Percentiles rank a stretch among this genome's conserved stretches.
These are phyloP conservation scores for Penicillium longicatenatum DNA, from an alignment of 495 filamentous ascomycete genomes.

Conservation along the genomic window DNA sequence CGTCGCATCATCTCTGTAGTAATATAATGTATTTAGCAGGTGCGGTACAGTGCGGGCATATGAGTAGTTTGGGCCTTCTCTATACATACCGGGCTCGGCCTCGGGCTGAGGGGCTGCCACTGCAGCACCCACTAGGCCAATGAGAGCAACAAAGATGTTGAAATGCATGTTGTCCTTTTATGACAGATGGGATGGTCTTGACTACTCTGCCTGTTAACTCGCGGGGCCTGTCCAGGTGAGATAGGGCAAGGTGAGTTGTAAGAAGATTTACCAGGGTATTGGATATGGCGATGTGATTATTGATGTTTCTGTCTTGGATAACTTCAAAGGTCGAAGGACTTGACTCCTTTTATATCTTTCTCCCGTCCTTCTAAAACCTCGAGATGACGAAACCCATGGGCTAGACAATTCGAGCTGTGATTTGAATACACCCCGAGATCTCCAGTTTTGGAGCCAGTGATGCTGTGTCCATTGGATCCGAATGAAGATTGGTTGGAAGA, in stretches of 20 bases:
- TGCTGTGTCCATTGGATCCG: neutral
- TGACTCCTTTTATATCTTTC: neutral
- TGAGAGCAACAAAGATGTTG: neutral
- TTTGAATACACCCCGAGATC: neutral
- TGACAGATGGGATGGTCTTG: neutral
- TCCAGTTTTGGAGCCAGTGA: neutral
- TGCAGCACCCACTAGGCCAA: conserved; percentile 4
- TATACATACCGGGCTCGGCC: neutral
- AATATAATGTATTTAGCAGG: neutral
- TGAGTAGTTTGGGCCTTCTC: neutral
- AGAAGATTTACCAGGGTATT: neutral
- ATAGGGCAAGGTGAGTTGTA: neutral
- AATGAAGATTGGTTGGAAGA: neutral
- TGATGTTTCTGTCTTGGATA: neutral
- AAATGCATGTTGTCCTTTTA: neutral
- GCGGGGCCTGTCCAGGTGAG: neutral
- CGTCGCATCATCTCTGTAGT: neutral
- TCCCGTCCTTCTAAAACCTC: neutral
- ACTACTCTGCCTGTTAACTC: neutral
- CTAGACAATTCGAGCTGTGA: neutral
- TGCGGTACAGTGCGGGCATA: neutral
- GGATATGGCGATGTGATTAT: neutral
- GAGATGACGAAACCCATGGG: neutral
- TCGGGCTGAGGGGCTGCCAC: neutral
- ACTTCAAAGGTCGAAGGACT: neutral